Conservation (phyloP, 352 stramenopile genomes). For the Phytophthora vignae region DNA sequence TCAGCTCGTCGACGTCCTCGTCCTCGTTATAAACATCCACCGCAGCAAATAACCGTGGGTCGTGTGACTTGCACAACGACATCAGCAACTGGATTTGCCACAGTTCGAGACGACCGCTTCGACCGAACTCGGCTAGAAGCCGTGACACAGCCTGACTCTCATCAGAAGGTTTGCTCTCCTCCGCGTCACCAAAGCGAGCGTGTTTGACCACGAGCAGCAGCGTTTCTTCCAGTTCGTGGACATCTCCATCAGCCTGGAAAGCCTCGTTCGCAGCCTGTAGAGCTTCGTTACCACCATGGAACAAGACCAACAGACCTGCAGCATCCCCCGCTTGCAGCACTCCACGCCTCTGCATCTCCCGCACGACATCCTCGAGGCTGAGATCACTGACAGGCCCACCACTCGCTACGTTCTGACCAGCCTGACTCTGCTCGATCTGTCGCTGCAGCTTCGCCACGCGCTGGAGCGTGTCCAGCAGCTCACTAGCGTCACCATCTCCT, state of each 20-base stretch:
- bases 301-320: slow-evolving; percentile 70
- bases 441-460: slow-evolving; percentile 75
- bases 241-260: slow-evolving; percentile 74
- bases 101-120: slow-evolving; percentile 43
- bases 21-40: slow-evolving; percentile 68
- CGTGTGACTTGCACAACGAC: slow-evolving; percentile 44
- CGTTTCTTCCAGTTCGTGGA: slow-evolving; percentile 82
- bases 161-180: slow-evolving; percentile 21
- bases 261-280: slow-evolving; percentile 77
- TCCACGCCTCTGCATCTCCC: slow-evolving; percentile 69
- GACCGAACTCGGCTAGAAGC: slow-evolving; percentile 48
- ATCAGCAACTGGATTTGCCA: slow-evolving; percentile 79
- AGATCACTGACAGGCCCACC: slow-evolving; percentile 30
- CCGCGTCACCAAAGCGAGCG: slow-evolving; percentile 57
- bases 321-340: slow-evolving; percentile 62
- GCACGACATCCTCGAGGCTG: slow-evolving; percentile 69
- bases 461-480: slow-evolving; percentile 78
- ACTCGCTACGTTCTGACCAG: slow-evolving; percentile 31
- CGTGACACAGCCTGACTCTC: slow-evolving; percentile 36
- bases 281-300: slow-evolving; percentile 73
- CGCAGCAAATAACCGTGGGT: slow-evolving; percentile 61
- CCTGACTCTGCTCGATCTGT: slow-evolving; percentile 48
- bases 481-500: slow-evolving; percentile 61
- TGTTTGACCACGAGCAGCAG: slow-evolving; percentile 86
- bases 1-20: slow-evolving; percentile 49